Base-by-base conservation (phyloP, 495 filamentous ascomycete genomes). In the Corynascus novoguineensis region DNA sequence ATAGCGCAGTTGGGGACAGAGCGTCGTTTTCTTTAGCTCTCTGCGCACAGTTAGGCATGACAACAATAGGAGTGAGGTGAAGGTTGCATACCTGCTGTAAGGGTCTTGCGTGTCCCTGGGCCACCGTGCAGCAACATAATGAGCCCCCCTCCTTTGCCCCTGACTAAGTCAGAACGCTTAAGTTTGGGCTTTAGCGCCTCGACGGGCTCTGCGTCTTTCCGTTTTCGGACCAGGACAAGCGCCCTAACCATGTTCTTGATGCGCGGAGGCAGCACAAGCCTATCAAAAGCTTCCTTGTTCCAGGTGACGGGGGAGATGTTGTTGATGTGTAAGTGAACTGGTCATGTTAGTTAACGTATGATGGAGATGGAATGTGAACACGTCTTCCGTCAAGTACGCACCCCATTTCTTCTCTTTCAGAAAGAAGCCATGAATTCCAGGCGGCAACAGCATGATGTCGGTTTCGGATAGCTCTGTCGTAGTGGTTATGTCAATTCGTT, bases 31-130 rank as follows among this genome's bases (percentile, higher is more conserved):
- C 6, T 32, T 8, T 35, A 35, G 10, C 34, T 35, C 22, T 41
- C 38, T 41, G 6, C 6, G 22, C 17, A 21, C 38, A 62, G 1
- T 32, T 55, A 35, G 34, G 11, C 61, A 72, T 68, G 24, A 71
- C 64, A 14, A 65, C 63, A 0, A 55, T 48, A 0, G 79, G 73
- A 14, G 71, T 66, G 8, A 73, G 74, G 2, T 80, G 80, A 0
- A 74, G 0, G 82, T 80, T 3, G 83, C 69, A 0, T 70, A 38
- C 78, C 76, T 2, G 81, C 83, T 0, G 83, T 86, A 0, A 78
- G 68, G 0, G 84, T 86, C 62, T 87, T 86, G 5, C 83, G 82
- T 1, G 78, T 75, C 0, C 83, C 84, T 0, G 84, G 82, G 0
- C 68, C 69, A 11, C 83, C 84, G 50, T 82, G 80, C 0, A 75